Base-by-base conservation (phyloP, 768 basidiomycete genomes). In the Boletus eberwhitei region DNA sequence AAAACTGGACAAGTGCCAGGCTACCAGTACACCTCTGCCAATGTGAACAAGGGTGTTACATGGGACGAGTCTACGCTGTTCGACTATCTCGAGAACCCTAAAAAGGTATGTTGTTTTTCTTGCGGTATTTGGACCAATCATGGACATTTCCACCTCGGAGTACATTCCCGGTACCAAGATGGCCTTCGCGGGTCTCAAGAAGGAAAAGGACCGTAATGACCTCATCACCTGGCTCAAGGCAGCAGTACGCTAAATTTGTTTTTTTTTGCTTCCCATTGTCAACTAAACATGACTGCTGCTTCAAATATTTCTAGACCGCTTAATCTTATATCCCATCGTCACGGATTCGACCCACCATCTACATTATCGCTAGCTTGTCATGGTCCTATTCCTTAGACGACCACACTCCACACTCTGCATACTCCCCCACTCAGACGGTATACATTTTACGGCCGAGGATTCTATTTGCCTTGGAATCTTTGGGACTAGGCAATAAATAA, bases 101-200 rank as follows among this genome's bases (percentile, higher is more conserved):
- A 98, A 81, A 96, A 96, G 84, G 92, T 90, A 54, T 58, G 79
- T 51, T 12, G 5, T 1, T 3, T 3, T 3, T 16, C 8, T 35
- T 17, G 0, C 7, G 37, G 21, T 29, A 22, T 4, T 11, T 11
- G 5, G n/a, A 7, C 22, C 7, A 5, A 11, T 13, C 7, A 26
- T 32, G 0, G 47, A 55, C 21, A 2, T 38, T 39, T 31, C 3
- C 21, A 1, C n/a, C 9, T 26, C 42, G 42, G 55, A 91, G 89
- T 94, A 93, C 77, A 95, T 95, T 61, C 92, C 92, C 37, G 94
- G 95, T 45, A 97, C 95, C 48, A 97, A 96, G 79, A 98, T 98
- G 95, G 95, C 94, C 54, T 98, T 97, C 64, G 93, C 94, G 61
- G 96, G 96, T 66, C 76, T 98, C 71, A 98, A 98, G 87, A 98